A percentile compares a stretch with the other conserved stretches of the same genome.
Conservation (phyloP, 192 early-diverging fungal species). For the Lobosporangium transversale region DNA sequence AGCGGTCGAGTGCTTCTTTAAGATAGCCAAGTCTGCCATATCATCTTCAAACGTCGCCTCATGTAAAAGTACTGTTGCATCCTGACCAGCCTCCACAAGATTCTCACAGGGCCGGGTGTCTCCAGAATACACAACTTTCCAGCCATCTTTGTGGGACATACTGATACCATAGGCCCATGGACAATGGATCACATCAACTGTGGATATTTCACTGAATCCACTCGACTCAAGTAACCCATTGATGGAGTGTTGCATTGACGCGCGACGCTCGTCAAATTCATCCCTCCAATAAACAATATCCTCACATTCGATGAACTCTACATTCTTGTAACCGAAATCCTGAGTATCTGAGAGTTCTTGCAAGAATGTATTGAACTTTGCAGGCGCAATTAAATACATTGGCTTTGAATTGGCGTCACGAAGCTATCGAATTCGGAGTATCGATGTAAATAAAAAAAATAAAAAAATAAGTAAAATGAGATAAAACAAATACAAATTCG, state of each 20-base stretch:
- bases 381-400: conserved; percentile 67
- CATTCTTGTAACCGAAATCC: conserved; percentile 65
- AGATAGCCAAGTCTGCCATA: conserved; percentile 73
- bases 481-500: no score
- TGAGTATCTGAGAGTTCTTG: conserved; percentile 75
- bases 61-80: conserved; percentile 85
- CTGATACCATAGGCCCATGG: conserved; percentile 83
- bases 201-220: conserved; percentile 65
- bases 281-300: conserved; percentile 56
- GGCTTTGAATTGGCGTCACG: conserved; percentile 19
- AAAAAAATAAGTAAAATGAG: conserved; percentile 4
- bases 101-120: conserved; percentile 88
- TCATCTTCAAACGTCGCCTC: conserved; percentile 91
- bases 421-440: no score
- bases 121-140: conserved; percentile 90
- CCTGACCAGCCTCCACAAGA: conserved; percentile 75
- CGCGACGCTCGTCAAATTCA: conserved; percentile 7
- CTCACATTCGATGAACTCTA: conserved; percentile 64
- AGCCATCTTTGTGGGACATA: conserved; percentile 73
- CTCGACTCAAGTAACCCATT: conserved; percentile 40
- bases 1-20: conserved; percentile 87
- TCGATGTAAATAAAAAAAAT: no score
- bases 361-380: conserved; percentile 66
- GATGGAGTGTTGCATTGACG: conserved; percentile 3
- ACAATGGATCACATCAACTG: conserved; percentile 86